phyloP scores from a whole-genome alignment of 139 green algal genomes.

The Mychonastes homosphaera region DNA sequence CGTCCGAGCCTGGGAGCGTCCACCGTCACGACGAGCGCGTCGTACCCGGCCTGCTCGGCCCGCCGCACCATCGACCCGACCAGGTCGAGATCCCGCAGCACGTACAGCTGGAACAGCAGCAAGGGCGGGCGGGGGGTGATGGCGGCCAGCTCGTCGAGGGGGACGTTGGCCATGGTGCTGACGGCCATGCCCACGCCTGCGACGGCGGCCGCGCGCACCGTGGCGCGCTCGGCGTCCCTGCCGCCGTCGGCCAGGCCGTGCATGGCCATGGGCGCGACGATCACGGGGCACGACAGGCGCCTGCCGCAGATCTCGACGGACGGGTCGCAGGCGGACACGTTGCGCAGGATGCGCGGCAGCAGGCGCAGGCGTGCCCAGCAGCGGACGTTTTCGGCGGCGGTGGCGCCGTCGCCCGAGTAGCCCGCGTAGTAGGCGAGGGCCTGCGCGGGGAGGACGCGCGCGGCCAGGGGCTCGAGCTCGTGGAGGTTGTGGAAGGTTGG shows the following conservation, averaged over 20 bases:
- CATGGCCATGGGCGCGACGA: slow-evolving; percentile 77
- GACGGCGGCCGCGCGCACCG: slow-evolving; percentile 5
- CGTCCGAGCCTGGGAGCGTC: slow-evolving; percentile 64
- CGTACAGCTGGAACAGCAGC: slow-evolving; percentile 70
- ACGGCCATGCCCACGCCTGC: slow-evolving; percentile 30
- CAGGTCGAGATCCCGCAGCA: slow-evolving; percentile 47
- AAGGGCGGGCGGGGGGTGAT: slow-evolving; percentile 17
- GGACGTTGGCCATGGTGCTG: slow-evolving; percentile 61
- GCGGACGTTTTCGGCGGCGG: too few species aligned
- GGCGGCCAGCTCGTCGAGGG: slow-evolving; percentile 36
- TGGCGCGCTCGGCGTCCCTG: slow-evolving; percentile 40
- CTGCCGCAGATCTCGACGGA: slow-evolving; percentile 46
- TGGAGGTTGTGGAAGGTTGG: too few species aligned
- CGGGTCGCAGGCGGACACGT: slow-evolving; percentile 29
- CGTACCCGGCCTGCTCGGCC: slow-evolving; percentile 57
- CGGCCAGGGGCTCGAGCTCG: too few species aligned
- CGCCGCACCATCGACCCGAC: slow-evolving; percentile 44
- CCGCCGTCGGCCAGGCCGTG: slow-evolving; percentile 58
- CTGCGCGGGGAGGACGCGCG: too few species aligned
- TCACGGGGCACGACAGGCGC: slow-evolving; percentile 51
- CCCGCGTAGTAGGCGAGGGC: too few species aligned
- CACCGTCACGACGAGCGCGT: slow-evolving; percentile 77
- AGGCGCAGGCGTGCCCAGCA: too few species aligned
- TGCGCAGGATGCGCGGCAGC: background rate
- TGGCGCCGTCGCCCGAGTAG: too few species aligned